Base-by-base conservation (phyloP, 2,329 filamentous ascomycete species). In the Pseudocercospora vitis region DNA sequence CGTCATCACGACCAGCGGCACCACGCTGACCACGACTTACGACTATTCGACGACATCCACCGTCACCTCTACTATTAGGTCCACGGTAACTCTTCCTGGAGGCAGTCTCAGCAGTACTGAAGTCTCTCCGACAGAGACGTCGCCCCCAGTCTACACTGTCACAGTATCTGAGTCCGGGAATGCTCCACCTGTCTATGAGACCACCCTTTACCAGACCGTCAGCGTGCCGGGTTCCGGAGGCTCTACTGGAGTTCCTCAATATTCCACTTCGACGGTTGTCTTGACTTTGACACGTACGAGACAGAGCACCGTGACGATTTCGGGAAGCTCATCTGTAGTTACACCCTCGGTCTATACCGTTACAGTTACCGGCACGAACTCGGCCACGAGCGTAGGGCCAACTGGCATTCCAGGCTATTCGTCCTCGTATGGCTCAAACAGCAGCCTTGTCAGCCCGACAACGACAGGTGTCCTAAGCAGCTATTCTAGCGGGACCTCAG, bases 11-110 rank as follows among this genome's bases (percentile, higher is more conserved):
- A 52, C 57, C 11, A 55, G 50, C 19, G 53, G 57, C 28, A 52
- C 50, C 3, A 62, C 59, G 4, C 29, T 60, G 11, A 62, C 59
- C n/a, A 58, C 52, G 24, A 58, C 57, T 4, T 56, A 52, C 39
- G 46, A 45, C 29, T 52, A 52, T 49, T 55, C 50, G 24, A 60
- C 55, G 1, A 58, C 44, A 9, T 56, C 50, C 4, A 62, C 57
- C 5, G 21, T 59, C 14, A 62, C 59, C 8, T 54, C 56, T 8
- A 58, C 56, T 4, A 52, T 52, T 23, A 50, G 44, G 18, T 56
- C 55, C 2, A 55, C 56, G 2, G 29, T 55, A 12, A 55, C 59
- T n/a, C 40, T 55, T 12, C 51, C 52, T 4, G 21, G 35, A n/a
- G 11, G 12, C 7, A 50, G 48, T 45, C 26, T 11, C 6, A 29